Percentiles rank a stretch among this genome's conserved stretches.
Evolutionary conservation across 139 green algal species (phyloP).

Genomic region (Picochlorum costavermella): DNA sequence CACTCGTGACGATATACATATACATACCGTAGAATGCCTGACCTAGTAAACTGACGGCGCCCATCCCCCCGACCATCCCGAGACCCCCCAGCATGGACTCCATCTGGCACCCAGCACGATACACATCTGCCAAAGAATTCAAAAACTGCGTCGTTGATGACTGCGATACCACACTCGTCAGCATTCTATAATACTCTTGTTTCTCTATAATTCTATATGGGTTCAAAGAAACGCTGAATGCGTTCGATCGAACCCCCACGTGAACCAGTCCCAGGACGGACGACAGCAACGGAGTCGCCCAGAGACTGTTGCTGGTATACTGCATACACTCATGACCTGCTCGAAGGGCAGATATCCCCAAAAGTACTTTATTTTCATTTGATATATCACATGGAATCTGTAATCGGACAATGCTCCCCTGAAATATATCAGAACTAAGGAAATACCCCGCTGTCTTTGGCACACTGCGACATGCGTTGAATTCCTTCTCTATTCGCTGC

Average conservation of each 20-base stretch:
- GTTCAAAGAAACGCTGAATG: conserved; percentile 9
- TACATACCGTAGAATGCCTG: too few relatives aligned
- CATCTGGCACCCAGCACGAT: conserved; percentile 3
- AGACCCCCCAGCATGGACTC: conserved; percentile 5
- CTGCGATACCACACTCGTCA: conserved; percentile 6
- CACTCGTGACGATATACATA: too few relatives aligned
- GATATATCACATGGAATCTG: conserved; percentile 1
- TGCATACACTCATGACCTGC: neutral
- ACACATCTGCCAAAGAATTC: conserved; percentile 2
- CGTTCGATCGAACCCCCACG: neutral
- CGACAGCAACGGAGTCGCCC: neutral
- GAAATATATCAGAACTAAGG: neutral
- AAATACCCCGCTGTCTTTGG: too few relatives aligned
- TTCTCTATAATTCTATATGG: conserved; percentile 10
- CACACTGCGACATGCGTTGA: conserved; percentile 6
- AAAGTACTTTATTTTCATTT: neutral
- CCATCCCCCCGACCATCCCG: too few relatives aligned
- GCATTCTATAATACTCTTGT: conserved; percentile 20
- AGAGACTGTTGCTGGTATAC: too few relatives aligned
- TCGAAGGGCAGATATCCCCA: neutral
- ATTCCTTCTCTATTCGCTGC: neutral
- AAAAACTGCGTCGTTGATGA: conserved; percentile 9
- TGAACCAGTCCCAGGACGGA: neutral
- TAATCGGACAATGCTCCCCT: neutral
- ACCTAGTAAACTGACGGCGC: too few relatives aligned